These are phyloP conservation scores for Geosmithia morbida DNA, from an alignment of 2,329 filamentous ascomycete species.

Conservation along the genomic window DNA sequence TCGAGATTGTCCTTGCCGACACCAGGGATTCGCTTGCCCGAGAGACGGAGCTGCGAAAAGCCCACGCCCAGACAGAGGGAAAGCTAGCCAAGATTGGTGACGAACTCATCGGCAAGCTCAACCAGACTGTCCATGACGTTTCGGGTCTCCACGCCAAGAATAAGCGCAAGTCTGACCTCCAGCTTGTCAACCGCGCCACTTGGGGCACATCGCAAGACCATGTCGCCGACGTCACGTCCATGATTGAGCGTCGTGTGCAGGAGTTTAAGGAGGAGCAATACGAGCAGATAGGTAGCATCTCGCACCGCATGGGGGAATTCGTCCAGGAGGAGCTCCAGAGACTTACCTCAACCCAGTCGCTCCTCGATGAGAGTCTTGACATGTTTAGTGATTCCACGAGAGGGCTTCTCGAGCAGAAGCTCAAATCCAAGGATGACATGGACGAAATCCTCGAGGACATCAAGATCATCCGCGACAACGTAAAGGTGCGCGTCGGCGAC, in stretches of 20 bases:
- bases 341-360: conserved; percentile 52
- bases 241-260: conserved; percentile 63
- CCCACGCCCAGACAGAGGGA: conserved; percentile 74
- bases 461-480: conserved; percentile 72
- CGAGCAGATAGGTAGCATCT: conserved; percentile 51
- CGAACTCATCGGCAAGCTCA: conserved; percentile 64
- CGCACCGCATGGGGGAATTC: conserved; percentile 60
- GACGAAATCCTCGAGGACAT: conserved; percentile 87
- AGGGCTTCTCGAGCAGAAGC: conserved; percentile 53
- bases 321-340: conserved; percentile 61
- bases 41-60: conserved; percentile 65
- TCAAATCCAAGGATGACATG: conserved; percentile 67
- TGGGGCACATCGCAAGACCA: conserved; percentile 68
- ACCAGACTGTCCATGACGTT: conserved; percentile 67
- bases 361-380: conserved; percentile 54
- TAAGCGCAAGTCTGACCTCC: conserved; percentile 69
- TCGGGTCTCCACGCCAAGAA: conserved; percentile 76
- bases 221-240: conserved; percentile 60
- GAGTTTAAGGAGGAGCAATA: conserved; percentile 62
- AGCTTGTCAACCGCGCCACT: conserved; percentile 59
- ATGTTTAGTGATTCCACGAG: conserved; percentile 54
- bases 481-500: conserved; percentile 74
- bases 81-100: conserved; percentile 60
- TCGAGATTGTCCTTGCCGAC: conserved; percentile 66
- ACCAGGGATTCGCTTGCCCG: conserved; percentile 66